Evolutionary conservation across 192 early-diverging fungal species (phyloP), one percentile per base, ranked within the genome.

Genomic region (Polychytrium aggregatum): DNA sequence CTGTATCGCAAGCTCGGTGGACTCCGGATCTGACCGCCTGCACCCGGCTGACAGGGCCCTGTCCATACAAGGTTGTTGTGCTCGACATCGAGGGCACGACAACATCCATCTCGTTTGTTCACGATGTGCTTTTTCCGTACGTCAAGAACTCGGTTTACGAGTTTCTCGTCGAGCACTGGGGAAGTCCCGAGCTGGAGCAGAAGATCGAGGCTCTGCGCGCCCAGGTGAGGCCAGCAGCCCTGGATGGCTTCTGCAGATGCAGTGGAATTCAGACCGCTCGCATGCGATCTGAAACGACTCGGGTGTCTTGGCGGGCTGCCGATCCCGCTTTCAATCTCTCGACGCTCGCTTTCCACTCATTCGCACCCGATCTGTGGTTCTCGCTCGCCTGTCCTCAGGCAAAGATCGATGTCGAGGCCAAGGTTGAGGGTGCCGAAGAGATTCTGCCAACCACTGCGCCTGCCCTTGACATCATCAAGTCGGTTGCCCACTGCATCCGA

Each of bases 61-160:
- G 33, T 3, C 62, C 72, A 0, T 85, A 80, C 49, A 59, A 66
- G 37, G 65, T 55, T 20, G 73, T 84, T 26, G 49, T 93, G 41
- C 65, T 88, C n/a, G 90, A 93, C 56, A 85, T 93, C 53, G 90
- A 93, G 57, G 90, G 95, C 16, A 98, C 95, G 1, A 97, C 90
- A 5, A 94, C 90, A 1, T 90, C 92, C 16, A 93, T 98, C 35
- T 61, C 88, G 21, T 98, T 96, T 75, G 92, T 98, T 18, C 88
- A 91, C 63, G 88, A 93, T 40, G 73, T 74, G 11, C 63, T 98
- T 53, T 98, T 98, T 49, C 91, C 95, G 14, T 92, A 90, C 60
- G 82, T 91, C 30, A 59, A 59, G 24, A 55, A 64, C 27, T 70
- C 81, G 35, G 52, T 87, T 3, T 22, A 59, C 6, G 50, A 63